Base-by-base conservation (phyloP, 192 early-diverging fungal genomes). In the Dimargaris verticillata region DNA sequence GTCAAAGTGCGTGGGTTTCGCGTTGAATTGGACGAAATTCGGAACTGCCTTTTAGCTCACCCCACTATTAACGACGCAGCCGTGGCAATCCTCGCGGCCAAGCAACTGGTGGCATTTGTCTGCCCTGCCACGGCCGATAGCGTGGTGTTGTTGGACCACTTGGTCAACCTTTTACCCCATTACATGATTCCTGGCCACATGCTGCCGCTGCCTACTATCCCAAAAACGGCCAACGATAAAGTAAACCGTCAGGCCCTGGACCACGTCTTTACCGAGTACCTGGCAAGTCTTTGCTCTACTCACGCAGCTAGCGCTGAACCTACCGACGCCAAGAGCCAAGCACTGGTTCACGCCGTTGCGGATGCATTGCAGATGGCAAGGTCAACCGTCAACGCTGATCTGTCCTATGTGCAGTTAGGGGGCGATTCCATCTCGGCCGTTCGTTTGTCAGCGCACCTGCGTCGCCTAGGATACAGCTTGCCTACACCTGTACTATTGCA, bases 111-210 rank as follows among this genome's bases (percentile, higher is more conserved):
- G 5, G 60, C 22, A 14, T 49, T 53, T 24, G 38, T 62, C 2
- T 44, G 51, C 1, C 28, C 44, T 26, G 29, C 0, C 2, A 2
- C 49, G 11, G 3, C 1, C 22, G 26, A 11, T n/a, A n/a, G 1
- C 18, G 26, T 51, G 14, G n/a, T 3, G 13, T 51, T 51, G 13
- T 11, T n/a, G 26, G 2, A 2, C 0, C 9, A 11, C 18, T n/a
- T 51, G 14, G 49, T 1, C 9, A 11, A 51, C 10, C 26, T 11
- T 11, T 65, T 88, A 17, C 82, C 86, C 6, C 62, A 61, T 12
- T 88, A 88, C 63, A 82, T 82, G 54, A 72, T 88, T 22, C 86
- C 86, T 12, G 62, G 69, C n/a, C 3, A 9, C 29, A 24, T 59
- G 9, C 5, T 59, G 6, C 0, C 13, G 0, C n/a, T 43, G 11